Evolutionary conservation across 2,329 filamentous ascomycete genomes (phyloP).

Genomic region (Stylonectria norvegica): DNA sequence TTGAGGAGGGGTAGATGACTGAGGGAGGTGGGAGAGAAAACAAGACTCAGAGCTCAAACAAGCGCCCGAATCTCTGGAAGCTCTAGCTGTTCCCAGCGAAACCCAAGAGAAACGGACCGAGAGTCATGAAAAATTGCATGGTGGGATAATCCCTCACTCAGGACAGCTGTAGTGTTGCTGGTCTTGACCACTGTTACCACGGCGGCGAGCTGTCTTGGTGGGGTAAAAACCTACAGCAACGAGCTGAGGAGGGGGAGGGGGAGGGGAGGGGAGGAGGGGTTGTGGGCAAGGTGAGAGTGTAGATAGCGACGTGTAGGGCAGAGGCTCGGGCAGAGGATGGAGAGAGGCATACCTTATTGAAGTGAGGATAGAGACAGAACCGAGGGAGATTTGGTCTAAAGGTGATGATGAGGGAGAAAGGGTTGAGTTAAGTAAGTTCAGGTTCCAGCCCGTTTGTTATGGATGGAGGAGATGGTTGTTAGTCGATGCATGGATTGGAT

Average conservation of each 20-base stretch:
- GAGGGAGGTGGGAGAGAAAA: constrained; percentile 11
- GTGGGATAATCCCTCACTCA: constrained; percentile 28
- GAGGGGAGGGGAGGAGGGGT: constrained; percentile 10
- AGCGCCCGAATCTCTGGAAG: constrained; percentile 14
- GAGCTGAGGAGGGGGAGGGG: constrained; percentile 2
- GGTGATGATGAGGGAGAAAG: no score
- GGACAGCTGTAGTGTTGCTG: constrained; percentile 22
- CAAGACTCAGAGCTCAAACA: constrained; percentile 6
- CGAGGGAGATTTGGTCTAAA: no score
- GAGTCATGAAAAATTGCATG: constrained; percentile 15
- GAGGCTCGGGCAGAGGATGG: no score
- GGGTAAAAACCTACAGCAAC: constrained; percentile 21
- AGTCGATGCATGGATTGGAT: no score
- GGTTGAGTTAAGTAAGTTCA: no score
- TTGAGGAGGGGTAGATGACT: constrained; percentile 5
- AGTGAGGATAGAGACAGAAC: no score
- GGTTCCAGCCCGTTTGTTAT: no score
- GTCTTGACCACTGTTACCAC: constrained; percentile 20
- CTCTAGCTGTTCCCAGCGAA: constrained; percentile 11
- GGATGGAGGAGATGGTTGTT: no score
- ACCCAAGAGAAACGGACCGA: constrained; percentile 12
- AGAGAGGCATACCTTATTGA: no score
- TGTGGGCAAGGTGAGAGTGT: constrained; percentile 8
- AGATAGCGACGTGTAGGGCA: constrained; percentile 12
- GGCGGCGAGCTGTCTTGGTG: constrained; percentile 21